Base-by-base conservation (phyloP, 2,329 filamentous ascomycete genomes). In the Podosphaera xanthii region DNA sequence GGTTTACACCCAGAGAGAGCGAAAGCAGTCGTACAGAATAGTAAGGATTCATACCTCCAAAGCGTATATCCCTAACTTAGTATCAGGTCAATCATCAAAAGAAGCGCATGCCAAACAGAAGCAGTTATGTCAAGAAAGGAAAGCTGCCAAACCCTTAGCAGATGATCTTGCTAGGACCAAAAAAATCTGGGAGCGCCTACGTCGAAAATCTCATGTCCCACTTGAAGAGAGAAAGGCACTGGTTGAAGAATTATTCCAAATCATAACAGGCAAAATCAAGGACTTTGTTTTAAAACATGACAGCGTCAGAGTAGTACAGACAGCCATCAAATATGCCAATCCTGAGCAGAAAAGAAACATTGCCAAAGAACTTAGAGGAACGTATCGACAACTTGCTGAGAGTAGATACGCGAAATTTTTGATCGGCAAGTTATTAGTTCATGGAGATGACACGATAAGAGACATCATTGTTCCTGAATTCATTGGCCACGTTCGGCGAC, bases 201-300 rank as follows among this genome's bases (percentile, higher is more conserved):
- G 92, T 64, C 78, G 87, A 66, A 97, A 97, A 74, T 95, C 90
- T 2, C 88, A 96, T 67, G 88, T 98, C 1, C 86, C 89, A 48
- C 82, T 84, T 66, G 87, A 94, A 46, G 90, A 98, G 74, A 81
- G 92, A 62, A 84, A 91, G 71, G 78, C 84, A 69, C 79, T 98
- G 48, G 86, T 97, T 55, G 80, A 83, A 61, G 91, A 98, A 74
- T 78, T 98, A 34, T 97, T 94, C 71, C 77, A 79, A 60, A 94
- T 98, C 68, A 86, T 96, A 67, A 92, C 87, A 33, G 91, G 90
- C 58, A 82, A 86, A 60, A 86, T 97, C 67, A 88, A 87, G 72
- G 92, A 97, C 62, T 95, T 97, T 65, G 91, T 96, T 30, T 86
- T 98, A 74, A 98, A 98, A 79, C 92, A 98, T 71, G 92, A 98